A percentile compares a stretch with the other conserved stretches of the same genome.
phyloP scores from a whole-genome alignment of 208 protist species.

The Vickermania ingenoplastis region DNA sequence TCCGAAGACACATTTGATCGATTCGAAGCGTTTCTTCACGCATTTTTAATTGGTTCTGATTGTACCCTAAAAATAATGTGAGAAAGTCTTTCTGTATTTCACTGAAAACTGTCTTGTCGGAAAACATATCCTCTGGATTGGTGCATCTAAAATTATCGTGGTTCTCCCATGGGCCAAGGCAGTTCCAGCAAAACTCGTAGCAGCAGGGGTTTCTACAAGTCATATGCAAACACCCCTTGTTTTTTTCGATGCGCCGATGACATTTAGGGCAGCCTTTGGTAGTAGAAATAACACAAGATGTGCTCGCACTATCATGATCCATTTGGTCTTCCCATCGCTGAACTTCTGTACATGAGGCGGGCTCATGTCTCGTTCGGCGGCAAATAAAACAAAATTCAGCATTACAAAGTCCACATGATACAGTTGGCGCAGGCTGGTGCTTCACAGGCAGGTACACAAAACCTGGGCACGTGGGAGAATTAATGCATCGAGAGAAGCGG shows the following conservation, averaged over 20 bases:
- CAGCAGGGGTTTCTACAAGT: constrained; percentile 47
- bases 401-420: constrained; percentile 42
- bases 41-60: background rate
- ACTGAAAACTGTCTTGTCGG: background rate
- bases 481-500: constrained; percentile 72
- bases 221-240: constrained; percentile 90
- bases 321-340: constrained; percentile 36
- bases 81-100: constrained; percentile 1
- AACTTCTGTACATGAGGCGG: constrained; percentile 41
- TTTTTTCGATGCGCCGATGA: constrained; percentile 79
- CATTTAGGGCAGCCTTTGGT: constrained; percentile 80
- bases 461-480: constrained; percentile 33
- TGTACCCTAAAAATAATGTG: background rate
- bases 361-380: constrained; percentile 19
- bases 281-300: constrained; percentile 36
- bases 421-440: constrained; percentile 18
- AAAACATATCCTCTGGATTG: background rate
- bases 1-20: background rate
- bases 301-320: constrained; percentile 32
- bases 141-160: background rate
- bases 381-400: constrained; percentile 49
- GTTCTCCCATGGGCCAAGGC: constrained; percentile 39
- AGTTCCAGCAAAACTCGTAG: constrained; percentile 86
- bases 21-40: background rate
- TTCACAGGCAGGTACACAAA: constrained; percentile 29